Conservation (phyloP, 148 eudicot species). For the Rheum nobile region DNA sequence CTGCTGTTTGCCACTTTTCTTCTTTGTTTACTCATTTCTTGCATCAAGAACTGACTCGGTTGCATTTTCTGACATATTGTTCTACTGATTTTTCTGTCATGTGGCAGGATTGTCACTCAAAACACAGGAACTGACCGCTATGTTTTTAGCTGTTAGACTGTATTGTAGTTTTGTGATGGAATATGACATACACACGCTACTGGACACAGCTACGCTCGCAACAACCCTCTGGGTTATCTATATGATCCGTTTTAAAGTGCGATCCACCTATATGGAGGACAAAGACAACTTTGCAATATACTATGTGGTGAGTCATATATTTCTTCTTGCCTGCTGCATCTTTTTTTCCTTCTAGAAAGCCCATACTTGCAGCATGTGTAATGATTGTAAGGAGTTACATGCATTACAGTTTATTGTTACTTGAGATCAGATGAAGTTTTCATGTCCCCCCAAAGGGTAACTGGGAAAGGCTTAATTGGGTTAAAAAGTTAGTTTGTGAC, state of each 20-base stretch:
- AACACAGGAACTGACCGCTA: constrained; percentile 37
- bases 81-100: neutral
- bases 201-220: constrained; percentile 35
- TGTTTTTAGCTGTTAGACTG: constrained; percentile 32
- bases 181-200: constrained; percentile 37
- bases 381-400: neutral
- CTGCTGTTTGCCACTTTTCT: neutral
- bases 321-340: neutral
- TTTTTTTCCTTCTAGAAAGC: neutral
- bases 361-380: neutral
- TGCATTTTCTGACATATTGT: neutral
- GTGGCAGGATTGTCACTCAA: constrained; percentile 32
- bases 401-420: neutral
- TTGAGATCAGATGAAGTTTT: neutral
- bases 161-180: constrained; percentile 43
- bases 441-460: neutral
- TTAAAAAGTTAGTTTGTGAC: neutral
- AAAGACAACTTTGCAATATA: constrained; percentile 34
- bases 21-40: neutral
- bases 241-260: constrained; percentile 35
- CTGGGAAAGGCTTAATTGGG: neutral
- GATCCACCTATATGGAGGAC: constrained; percentile 36
- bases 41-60: neutral
- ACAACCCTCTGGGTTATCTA: constrained; percentile 41
- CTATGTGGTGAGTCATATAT: constrained; percentile 24